These are phyloP conservation scores for Saccharomyces mikatae DNA, from an alignment of 805 yeast genomes.

Conservation along the genomic window DNA sequence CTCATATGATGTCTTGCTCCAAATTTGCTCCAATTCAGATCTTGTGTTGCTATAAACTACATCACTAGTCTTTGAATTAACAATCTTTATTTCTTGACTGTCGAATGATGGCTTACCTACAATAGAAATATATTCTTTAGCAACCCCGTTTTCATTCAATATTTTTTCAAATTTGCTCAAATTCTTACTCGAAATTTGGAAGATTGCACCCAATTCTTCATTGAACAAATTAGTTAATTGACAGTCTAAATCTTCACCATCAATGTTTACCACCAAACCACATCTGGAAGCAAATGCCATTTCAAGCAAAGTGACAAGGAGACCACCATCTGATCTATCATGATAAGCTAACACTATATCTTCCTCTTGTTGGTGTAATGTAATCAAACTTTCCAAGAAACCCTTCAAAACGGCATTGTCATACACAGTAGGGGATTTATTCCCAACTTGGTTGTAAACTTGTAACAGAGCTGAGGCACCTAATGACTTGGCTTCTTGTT, in stretches of 20 bases:
- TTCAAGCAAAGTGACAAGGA: conserved; percentile 74
- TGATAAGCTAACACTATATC: conserved; percentile 78
- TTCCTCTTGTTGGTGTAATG: conserved; percentile 51
- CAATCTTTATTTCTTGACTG: conserved; percentile 41
- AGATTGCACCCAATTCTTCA: conserved; percentile 93
- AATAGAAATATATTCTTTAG: conserved; percentile 43
- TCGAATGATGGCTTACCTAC: conserved; percentile 64
- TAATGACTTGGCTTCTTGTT: conserved; percentile 44
- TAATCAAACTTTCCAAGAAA: conserved; percentile 60
- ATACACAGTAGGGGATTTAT: conserved; percentile 75
- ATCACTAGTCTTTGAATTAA: conserved; percentile 35
- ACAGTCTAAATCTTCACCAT: conserved; percentile 33
- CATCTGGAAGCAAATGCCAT: conserved; percentile 96
- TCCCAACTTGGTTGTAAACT: conserved; percentile 82
- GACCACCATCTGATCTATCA: conserved; percentile 95
- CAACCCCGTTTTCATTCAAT: conserved; percentile 52
- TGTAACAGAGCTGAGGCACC: conserved; percentile 97
- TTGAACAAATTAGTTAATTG: conserved; percentile 60
- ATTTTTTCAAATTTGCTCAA: conserved; percentile 46
- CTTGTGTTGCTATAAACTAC: conserved; percentile 48
- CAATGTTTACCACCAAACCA: conserved; percentile 57
- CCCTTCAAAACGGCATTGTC: conserved; percentile 54
- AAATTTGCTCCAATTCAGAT: conserved; percentile 64
- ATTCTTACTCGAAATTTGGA: conserved; percentile 63
- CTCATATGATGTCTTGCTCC: conserved; percentile 85